Conservation (phyloP, 148 eudicot species). For the Gaultheria prostrata region DNA sequence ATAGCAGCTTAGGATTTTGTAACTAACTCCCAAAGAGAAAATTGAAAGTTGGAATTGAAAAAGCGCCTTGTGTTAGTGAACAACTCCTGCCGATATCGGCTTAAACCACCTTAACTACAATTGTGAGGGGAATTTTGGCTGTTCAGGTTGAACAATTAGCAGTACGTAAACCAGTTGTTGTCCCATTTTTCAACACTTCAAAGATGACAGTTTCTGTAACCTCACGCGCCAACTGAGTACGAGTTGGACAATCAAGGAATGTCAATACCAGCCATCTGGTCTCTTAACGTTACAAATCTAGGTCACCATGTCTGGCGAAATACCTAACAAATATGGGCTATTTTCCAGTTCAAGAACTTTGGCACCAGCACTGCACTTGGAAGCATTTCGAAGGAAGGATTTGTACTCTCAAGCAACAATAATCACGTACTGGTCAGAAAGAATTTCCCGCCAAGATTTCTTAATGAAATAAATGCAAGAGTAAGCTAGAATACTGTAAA, state of each 20-base stretch:
- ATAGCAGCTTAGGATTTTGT: neutral
- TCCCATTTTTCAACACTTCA: neutral
- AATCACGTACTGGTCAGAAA: neutral
- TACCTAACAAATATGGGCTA: neutral
- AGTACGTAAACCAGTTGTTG: neutral
- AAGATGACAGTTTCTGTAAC: neutral
- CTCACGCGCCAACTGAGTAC: neutral
- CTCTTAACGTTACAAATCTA: neutral
- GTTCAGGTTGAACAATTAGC: neutral
- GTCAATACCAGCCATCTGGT: neutral
- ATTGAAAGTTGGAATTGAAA: neutral
- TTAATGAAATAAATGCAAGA: neutral
- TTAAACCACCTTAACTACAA: neutral
- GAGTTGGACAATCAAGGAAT: neutral
- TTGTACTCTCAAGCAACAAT: slow-evolving; percentile 2
- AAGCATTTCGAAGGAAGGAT: neutral
- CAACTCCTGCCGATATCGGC: neutral
- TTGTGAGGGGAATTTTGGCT: neutral
- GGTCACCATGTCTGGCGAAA: neutral
- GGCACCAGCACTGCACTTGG: neutral
- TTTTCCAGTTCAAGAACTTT: neutral
- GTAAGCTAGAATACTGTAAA: neutral
- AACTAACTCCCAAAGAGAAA: neutral
- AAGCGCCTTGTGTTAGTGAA: neutral
- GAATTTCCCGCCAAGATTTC: neutral